Base-by-base conservation (phyloP, 768 basidiomycete species). In the Mycena epipterygia region DNA sequence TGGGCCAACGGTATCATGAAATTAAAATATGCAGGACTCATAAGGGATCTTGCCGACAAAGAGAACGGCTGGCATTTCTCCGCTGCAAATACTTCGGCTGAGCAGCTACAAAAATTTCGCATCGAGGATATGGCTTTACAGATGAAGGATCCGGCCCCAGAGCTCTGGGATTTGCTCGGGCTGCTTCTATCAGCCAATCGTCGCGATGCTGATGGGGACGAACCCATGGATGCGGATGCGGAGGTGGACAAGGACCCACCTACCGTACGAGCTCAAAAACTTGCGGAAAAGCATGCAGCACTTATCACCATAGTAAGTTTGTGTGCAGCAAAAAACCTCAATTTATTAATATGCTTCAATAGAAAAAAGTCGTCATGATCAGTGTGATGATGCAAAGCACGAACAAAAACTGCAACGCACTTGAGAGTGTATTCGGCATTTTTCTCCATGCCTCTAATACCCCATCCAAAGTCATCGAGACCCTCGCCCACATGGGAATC, bases 401-500 rank as follows among this genome's bases (percentile, higher is more conserved):
- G 2, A 77, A 78, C 52, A 42, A 73, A 27, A n/a, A 68, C 2
- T 77, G 68, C 57, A 78, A 78, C 53, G 39, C 68, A 7, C 57
- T 79, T 14, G 64, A 70, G 29, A 57, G 60, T 16, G 60, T 76
- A 12, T 21, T 77, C 21, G 76, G 77, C 0, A 46, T 78, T 39
- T 68, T 68, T 12, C 27, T 78, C 42, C 79, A 81, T 57, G 76
- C 76, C 5, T 72, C 73, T 11, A 73, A 75, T 23, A 67, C 76
- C 2, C 77, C 77, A 3, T 74, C 79, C 29, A 76, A 75, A 19
- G 76, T 81, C 27, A 64, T 76, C 17, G 76, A 80, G 30, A 41
- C 80, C 8, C 72, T 83, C 5, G 75, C 80, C 23, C 79, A 75
- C 33, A 63, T 79, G 33, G 76, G 81, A 8, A 41, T 83, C 1